Percentiles rank a stretch among this genome's conserved stretches.
Evolutionary conservation across 441 rosid species (phyloP).

Genomic region (Flueggea neowawraea): DNA sequence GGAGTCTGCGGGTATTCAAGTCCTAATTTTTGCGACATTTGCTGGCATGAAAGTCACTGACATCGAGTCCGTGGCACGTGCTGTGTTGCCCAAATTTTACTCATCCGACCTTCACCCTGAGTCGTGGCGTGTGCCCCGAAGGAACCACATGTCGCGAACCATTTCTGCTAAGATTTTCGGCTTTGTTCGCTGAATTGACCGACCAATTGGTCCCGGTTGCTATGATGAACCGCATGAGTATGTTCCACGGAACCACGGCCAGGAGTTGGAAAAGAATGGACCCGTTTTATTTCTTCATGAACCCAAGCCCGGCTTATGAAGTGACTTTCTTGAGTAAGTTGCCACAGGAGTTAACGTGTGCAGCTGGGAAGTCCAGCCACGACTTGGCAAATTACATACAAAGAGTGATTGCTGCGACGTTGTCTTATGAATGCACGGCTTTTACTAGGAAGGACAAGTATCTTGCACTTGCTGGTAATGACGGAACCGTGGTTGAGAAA

Average conservation of each 20-base stretch:
- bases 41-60: slow-evolving; percentile 35
- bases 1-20: slow-evolving; percentile 41
- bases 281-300: slow-evolving; percentile 12
- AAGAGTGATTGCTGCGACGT: slow-evolving; percentile 35
- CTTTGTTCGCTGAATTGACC: slow-evolving; percentile 11
- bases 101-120: slow-evolving; percentile 45
- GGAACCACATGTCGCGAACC: slow-evolving; percentile 19
- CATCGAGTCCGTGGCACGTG: slow-evolving; percentile 45
- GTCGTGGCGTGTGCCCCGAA: slow-evolving; percentile 40
- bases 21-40: slow-evolving; percentile 35
- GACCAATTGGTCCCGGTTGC: slow-evolving; percentile 11
- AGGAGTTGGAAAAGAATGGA: slow-evolving; percentile 12
- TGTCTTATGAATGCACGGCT: slow-evolving; percentile 73
- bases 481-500: slow-evolving; percentile 44
- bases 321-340: slow-evolving; percentile 7
- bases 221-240: slow-evolving; percentile 11
- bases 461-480: slow-evolving; percentile 70
- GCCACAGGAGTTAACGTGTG: slow-evolving; percentile 56
- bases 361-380: slow-evolving; percentile 54
- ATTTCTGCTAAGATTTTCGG: slow-evolving; percentile 35
- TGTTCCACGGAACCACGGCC: slow-evolving; percentile 16
- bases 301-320: slow-evolving; percentile 31
- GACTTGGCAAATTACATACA: slow-evolving; percentile 56
- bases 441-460: slow-evolving; percentile 82
- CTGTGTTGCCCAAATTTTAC: slow-evolving; percentile 51